Percentiles rank a stretch among this genome's conserved stretches.
Evolutionary conservation across 345 rosid genomes (phyloP).

Genomic region (Melastoma malabathricum): DNA sequence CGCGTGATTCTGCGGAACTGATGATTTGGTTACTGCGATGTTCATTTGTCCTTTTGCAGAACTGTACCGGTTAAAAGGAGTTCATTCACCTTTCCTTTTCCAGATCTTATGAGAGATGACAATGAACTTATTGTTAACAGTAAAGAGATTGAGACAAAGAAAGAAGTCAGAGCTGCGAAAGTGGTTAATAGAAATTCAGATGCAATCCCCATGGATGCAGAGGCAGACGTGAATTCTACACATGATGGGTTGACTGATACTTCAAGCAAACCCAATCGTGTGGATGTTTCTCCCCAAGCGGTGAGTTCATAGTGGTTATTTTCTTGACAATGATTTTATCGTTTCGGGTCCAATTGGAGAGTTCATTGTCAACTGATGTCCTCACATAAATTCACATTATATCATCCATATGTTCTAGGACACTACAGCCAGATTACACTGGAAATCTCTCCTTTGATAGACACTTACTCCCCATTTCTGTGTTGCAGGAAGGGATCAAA

Average conservation of each 20-base stretch:
- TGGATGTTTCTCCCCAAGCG: conserved; percentile 9
- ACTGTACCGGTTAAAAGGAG: conserved; percentile 18
- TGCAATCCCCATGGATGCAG: conserved; percentile 9
- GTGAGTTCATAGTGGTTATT: conserved; percentile 13
- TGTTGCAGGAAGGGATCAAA: conserved; percentile 13
- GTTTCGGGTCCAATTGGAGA: not conserved
- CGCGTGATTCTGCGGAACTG: no score
- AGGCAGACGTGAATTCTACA: conserved; percentile 11
- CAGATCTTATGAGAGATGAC: conserved; percentile 11
- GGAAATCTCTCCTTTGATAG: no score
- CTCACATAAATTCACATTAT: no score
- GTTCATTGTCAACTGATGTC: no score
- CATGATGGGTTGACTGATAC: conserved; percentile 11
- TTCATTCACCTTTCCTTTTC: conserved; percentile 8
- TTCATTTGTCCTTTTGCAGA: conserved; percentile 15
- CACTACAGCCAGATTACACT: no score
- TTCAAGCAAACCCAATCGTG: conserved; percentile 18
- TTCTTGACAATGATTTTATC: not conserved
- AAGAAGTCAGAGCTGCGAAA: conserved; percentile 8
- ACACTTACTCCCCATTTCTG: no score
- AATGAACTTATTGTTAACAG: conserved; percentile 19
- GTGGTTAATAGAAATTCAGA: conserved; percentile 10
- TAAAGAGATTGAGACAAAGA: conserved; percentile 9
- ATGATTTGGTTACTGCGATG: no score
- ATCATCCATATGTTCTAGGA: no score